These are phyloP conservation scores for Thelonectria blattea DNA, from an alignment of 2,329 filamentous ascomycete species.

Conservation along the genomic window DNA sequence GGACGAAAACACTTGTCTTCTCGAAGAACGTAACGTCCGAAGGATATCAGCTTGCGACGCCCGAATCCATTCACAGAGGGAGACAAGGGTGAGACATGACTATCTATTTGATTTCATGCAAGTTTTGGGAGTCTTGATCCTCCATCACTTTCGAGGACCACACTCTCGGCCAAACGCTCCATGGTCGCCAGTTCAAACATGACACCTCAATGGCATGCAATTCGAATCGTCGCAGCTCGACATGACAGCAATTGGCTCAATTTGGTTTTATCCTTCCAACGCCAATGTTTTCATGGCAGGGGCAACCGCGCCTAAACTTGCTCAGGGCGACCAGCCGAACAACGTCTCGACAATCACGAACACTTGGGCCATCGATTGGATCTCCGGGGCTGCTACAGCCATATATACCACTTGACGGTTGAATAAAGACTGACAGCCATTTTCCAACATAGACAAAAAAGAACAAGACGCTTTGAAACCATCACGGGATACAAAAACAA, in stretches of 20 bases:
- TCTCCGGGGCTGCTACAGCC: background rate
- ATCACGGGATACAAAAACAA: background rate
- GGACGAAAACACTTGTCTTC: conserved; percentile 19
- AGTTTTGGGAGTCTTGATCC: background rate
- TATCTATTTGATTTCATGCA: conserved; percentile 17
- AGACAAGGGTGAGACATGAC: conserved; percentile 32
- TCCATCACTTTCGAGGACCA: background rate
- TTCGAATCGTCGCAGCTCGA: background rate
- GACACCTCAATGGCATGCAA: background rate
- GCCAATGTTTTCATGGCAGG: background rate
- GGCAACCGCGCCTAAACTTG: background rate
- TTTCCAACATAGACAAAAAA: background rate
- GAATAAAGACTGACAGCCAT: background rate
- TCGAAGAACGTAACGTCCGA: conserved; percentile 20
- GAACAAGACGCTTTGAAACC: background rate
- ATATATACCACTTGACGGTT: background rate
- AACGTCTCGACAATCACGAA: background rate
- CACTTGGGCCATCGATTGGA: background rate
- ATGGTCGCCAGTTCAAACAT: background rate
- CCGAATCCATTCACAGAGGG: conserved; percentile 9
- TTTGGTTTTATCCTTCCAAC: background rate
- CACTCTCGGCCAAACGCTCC: background rate
- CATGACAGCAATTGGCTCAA: background rate
- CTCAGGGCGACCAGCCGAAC: background rate
- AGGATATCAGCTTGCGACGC: conserved; percentile 4